Conservation (phyloP, 169 alveolate genomes). For the Neospora caninum region DNA sequence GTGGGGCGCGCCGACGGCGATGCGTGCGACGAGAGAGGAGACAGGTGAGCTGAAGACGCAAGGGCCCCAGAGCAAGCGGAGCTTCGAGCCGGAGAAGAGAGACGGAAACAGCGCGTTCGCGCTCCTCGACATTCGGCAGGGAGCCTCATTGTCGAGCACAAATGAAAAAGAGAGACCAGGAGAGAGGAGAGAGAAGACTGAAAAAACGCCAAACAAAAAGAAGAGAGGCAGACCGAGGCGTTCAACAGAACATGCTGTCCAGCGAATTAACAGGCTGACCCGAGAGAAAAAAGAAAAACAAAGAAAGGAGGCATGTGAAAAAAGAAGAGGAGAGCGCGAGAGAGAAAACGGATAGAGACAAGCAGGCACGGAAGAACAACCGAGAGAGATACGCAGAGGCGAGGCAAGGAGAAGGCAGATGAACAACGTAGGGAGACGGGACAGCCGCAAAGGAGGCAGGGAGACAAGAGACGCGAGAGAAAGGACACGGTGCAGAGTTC, state of each 20-base stretch:
- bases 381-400: not conserved
- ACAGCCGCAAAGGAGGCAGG: not conserved
- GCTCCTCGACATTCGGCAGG: no score
- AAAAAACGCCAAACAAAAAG: no score
- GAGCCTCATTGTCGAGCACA: no score
- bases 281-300: not conserved
- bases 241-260: no score
- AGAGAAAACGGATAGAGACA: no score
- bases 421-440: not conserved
- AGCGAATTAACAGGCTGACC: not conserved
- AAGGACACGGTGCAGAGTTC: not conserved
- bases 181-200: no score
- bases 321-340: not conserved
- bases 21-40: not conserved
- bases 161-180: not conserved
- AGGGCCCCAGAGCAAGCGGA: not conserved
- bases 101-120: no score
- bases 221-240: no score
- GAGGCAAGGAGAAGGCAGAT: not conserved
- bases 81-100: not conserved
- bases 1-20: not conserved
- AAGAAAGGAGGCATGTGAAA: not conserved
- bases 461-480: not conserved
- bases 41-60: not conserved
- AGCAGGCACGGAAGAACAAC: no score